These are phyloP conservation scores for Ceriops decandra DNA, from an alignment of 345 rosid species.

Conservation along the genomic window DNA sequence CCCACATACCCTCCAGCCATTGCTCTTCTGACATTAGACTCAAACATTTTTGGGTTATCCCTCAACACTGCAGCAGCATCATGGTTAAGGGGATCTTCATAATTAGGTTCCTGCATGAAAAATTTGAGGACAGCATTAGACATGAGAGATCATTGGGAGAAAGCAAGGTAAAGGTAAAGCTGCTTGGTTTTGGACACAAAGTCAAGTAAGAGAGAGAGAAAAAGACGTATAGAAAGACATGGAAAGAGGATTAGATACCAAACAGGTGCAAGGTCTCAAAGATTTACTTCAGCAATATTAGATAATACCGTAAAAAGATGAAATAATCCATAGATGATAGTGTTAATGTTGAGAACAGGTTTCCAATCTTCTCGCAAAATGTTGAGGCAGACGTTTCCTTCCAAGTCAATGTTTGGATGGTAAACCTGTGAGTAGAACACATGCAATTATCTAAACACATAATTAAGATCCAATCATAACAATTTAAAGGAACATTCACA, in stretches of 20 bases:
- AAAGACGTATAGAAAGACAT: no score
- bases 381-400: conserved; percentile 89
- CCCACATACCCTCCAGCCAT: conserved; percentile 85
- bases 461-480: conserved; percentile 3
- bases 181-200: no score
- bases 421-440: conserved; percentile 49
- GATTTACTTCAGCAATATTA: neutral
- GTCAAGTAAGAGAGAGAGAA: no score
- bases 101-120: conserved; percentile 64
- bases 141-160: conserved; percentile 3
- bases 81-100: conserved; percentile 83
- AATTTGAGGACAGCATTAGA: neutral
- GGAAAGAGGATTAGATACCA: no score
- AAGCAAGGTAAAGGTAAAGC: neutral
- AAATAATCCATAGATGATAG: conserved; percentile 70
- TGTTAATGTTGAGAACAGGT: conserved; percentile 86
- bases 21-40: conserved; percentile 66
- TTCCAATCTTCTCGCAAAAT: conserved; percentile 93
- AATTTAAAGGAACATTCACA: neutral
- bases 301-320: conserved; percentile 79
- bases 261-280: neutral
- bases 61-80: conserved; percentile 81
- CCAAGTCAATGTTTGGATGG: conserved; percentile 92
- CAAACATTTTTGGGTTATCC: conserved; percentile 70
- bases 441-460: neutral